Conservation (phyloP, 495 filamentous ascomycete genomes). For the Trichoderma asperelloides region DNA sequence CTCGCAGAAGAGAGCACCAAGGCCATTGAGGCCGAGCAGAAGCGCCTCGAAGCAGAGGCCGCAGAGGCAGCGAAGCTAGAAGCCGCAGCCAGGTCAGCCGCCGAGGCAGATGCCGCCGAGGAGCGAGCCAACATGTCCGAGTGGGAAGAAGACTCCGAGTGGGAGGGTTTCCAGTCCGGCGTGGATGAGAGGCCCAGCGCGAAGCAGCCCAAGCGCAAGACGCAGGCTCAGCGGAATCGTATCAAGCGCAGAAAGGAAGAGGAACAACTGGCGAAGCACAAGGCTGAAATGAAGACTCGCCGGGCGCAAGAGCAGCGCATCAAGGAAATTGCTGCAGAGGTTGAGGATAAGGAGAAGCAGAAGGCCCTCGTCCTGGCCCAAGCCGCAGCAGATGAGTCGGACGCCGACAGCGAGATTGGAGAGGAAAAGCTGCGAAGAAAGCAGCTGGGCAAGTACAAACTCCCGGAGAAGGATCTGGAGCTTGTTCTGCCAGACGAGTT, state of each 20-base stretch:
- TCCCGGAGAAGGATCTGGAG: constrained; percentile 75
- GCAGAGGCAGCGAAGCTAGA: constrained; percentile 48
- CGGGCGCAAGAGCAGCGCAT: constrained; percentile 57
- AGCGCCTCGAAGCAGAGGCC: constrained; percentile 58
- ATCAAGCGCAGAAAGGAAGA: constrained; percentile 79
- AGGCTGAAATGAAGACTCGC: constrained; percentile 60
- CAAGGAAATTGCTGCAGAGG: constrained; percentile 53
- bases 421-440: constrained; percentile 62
- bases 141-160: constrained; percentile 77
- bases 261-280: constrained; percentile 61
- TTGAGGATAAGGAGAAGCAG: constrained; percentile 48
- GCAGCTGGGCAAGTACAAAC: constrained; percentile 66
- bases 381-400: constrained; percentile 19
- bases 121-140: constrained; percentile 59
- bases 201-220: constrained; percentile 75
- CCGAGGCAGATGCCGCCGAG: constrained; percentile 53
- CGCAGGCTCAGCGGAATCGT: constrained; percentile 75
- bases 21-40: constrained; percentile 70
- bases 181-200: constrained; percentile 54
- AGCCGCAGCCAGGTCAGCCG: constrained; percentile 44
- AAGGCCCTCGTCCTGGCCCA: constrained; percentile 29
- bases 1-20: constrained; percentile 64
- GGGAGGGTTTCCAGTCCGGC: constrained; percentile 72
- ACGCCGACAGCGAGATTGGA: constrained; percentile 36
- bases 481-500: constrained; percentile 89